These are phyloP conservation scores for Mycena belliarum DNA, from an alignment of 768 basidiomycete species.

Conservation along the genomic window DNA sequence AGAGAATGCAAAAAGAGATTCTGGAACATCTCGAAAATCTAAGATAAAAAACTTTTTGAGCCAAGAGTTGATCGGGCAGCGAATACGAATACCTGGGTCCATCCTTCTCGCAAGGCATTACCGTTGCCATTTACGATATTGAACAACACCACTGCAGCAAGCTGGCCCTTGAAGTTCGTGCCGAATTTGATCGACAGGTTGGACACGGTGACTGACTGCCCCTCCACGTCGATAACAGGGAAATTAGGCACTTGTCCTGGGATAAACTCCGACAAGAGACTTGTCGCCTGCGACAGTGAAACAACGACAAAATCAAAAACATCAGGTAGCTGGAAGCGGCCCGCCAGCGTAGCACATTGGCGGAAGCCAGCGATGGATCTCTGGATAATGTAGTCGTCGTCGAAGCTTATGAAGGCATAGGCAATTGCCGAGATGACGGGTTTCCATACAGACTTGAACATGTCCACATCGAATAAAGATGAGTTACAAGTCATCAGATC, in stretches of 20 bases:
- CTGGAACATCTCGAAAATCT: constrained; percentile 99
- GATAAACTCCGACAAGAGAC: constrained; percentile 73
- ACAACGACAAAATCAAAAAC: constrained; percentile 97
- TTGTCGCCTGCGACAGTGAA: constrained; percentile 90
- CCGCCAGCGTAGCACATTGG: constrained; percentile 92
- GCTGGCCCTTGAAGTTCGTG: constrained; percentile 90
- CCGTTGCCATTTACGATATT: constrained; percentile 97
- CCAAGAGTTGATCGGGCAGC: neutral
- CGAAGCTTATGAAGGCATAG: constrained; percentile 93
- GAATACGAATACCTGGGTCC: constrained; percentile 67
- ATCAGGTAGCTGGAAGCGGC: constrained; percentile 86
- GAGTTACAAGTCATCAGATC: constrained; percentile 79
- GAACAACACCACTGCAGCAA: constrained; percentile 96
- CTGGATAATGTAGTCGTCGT: constrained; percentile 96
- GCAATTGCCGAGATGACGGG: constrained; percentile 92
- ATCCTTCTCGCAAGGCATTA: constrained; percentile 90
- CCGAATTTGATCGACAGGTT: constrained; percentile 92
- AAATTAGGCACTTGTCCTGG: constrained; percentile 77
- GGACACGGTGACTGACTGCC: constrained; percentile 87
- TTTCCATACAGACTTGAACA: constrained; percentile 95
- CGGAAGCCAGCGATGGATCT: constrained; percentile 94
- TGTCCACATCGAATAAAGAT: constrained; percentile 79
- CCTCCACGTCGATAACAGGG: constrained; percentile 88
- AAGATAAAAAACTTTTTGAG: constrained; percentile 5
- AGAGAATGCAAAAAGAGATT: constrained; percentile 94